Base-by-base conservation (phyloP, 1,139 yeast species). In the Scheffersomyces parashehatae region DNA sequence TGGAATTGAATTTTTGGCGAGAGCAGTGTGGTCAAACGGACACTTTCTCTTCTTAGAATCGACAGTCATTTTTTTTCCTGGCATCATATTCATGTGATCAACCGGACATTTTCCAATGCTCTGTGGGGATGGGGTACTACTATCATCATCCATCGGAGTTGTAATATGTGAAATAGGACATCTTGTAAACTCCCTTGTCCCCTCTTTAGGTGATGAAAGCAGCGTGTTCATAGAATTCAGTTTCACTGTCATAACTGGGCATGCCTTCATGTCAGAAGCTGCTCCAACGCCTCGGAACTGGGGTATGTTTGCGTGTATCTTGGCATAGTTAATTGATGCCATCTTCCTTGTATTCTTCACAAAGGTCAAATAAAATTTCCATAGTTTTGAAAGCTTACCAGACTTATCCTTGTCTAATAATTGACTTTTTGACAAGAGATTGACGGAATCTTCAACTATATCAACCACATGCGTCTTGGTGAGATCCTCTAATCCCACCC, bases 291-390 rank as follows among this genome's bases (percentile, higher is more conserved):
- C 49, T 26, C 52, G 54, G 47, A 68, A 65, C 16, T 52, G 67
- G 1, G 73, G 68, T 4, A 70, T 56, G 45, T 65, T 61, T 4
- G 65, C 60, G 52, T 70, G 79, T 26, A 70, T 54, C 41, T 62
- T 65, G 14, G 69, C 69, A 48, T 70, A 68, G 44, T 64, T 65
- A 29, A 56, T 48, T 6, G 65, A 50, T 39, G 56, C 62, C 54
- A 66, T 57, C 41, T 63, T 65, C 39, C 54, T 61, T 9, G 68
- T 56, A 42, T 64, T 64, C 29, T 64, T 62, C 16, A 70, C 59
- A 43, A 73, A 65, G 1, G 74, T 69, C 44, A 66, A 50, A 53
- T 73, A 73, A 41, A 73, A 72, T 37, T 62, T 65, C 79, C 79
- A 74, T 41, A 71, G 59, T 47, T 70, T 70, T 8, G 63, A 51